Percentiles rank a stretch among this genome's conserved stretches.
These are phyloP conservation scores for Mollisiaceae sp. DNA, from an alignment of 2,329 filamentous ascomycete species.

Conservation along the genomic window DNA sequence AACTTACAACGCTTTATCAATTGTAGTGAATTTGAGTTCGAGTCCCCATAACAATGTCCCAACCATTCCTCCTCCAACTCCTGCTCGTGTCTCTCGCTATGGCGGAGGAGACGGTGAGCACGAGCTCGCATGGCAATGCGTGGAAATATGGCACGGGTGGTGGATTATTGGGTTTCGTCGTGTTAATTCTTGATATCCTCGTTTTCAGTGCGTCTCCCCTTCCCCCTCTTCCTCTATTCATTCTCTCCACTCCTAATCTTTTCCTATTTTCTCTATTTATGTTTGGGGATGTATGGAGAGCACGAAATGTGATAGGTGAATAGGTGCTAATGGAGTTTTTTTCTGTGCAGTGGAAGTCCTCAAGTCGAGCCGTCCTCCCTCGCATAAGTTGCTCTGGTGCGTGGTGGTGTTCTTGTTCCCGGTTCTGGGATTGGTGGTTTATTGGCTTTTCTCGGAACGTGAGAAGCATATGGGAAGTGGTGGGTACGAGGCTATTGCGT, in stretches of 20 bases:
- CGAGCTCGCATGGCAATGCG: conserved; percentile 44
- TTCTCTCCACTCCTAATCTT: neutral
- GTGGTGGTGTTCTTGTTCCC: conserved; percentile 69
- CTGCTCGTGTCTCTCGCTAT: neutral
- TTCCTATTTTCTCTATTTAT: neutral
- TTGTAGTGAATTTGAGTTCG: too few species aligned
- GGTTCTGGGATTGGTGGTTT: conserved; percentile 64
- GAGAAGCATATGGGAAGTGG: conserved; percentile 56
- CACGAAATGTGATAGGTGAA: neutral
- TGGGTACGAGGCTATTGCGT: conserved; percentile 55
- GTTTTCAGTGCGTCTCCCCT: conserved; percentile 59
- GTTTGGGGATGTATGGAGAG: neutral
- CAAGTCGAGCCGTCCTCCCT: conserved; percentile 63
- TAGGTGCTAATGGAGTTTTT: neutral
- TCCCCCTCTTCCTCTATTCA: neutral
- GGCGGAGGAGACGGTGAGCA: neutral
- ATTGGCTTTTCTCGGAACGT: conserved; percentile 69
- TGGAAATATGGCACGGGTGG: conserved; percentile 67
- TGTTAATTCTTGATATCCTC: conserved; percentile 66
- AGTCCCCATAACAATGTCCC: neutral
- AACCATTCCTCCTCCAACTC: neutral
- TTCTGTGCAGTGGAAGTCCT: conserved; percentile 62
- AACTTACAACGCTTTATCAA: too few species aligned
- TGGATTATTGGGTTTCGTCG: conserved; percentile 64
- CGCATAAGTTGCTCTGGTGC: conserved; percentile 65